Evolutionary conservation across 371 early-diverging fungal genomes (phyloP), one percentile per base, ranked within the genome.

Genomic region (Pancytospora philotis): DNA sequence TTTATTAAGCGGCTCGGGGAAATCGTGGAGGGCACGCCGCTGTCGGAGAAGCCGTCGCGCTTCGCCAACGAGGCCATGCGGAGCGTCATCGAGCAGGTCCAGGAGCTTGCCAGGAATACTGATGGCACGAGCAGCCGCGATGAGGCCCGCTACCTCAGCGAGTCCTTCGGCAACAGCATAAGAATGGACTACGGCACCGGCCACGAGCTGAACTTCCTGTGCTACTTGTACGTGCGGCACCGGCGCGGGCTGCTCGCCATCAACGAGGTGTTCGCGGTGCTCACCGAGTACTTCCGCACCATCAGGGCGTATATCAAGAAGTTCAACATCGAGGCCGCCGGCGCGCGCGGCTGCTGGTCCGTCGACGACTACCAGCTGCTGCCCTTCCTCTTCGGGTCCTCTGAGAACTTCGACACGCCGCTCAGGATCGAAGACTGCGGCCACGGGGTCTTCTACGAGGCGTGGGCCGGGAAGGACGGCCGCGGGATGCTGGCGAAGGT

Each of bases 181-280:
- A 85, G 99, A 64, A 87, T 97, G 32, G 99, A 98, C 82, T 98
- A 96, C 81, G 99, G 99, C 30, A 92, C 92, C 22, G 99, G 99
- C 0, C 98, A 98, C 73, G 99, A 98, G 83, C 86, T 92, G 4
- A 89, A 89, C 66, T 97, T 95, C 70, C 79, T 93, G 35, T 87
- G 87, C 27, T 95, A 88, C 83, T 81, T 97, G 74, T 87, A 86
- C 79, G 31, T 34, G 38, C 10, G 48, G 19, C 16, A 64, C 22
- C 62, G 38, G 19, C 48, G 30, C 30, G 32, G 22, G 0, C 0
- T n/a, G 10, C 41, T 30, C 3, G 27, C 27, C 6, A 35, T 78
- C 67, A 82, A 31, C 0, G 63, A 67, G 16, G 32, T 79, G 3
- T 68, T 65, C 34, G 35, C 19, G 69, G 68, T 92, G n/a, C 89